These are phyloP conservation scores for Schizophyllum amplum DNA, from an alignment of 1,284 basidiomycete species.

Conservation along the genomic window DNA sequence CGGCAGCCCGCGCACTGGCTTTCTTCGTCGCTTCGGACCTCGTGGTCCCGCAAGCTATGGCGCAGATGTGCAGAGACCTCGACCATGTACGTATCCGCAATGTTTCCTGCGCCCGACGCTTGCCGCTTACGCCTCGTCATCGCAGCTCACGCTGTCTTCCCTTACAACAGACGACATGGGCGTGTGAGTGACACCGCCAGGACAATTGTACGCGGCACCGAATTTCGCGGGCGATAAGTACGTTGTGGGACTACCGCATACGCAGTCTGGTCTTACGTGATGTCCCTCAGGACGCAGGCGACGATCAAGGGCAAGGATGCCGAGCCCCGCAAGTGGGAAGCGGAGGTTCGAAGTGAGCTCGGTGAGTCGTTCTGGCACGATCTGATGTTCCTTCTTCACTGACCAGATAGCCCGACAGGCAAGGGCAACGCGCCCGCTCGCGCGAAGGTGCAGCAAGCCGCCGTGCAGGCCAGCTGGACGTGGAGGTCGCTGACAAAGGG, in stretches of 20 bases:
- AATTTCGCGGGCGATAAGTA: background rate
- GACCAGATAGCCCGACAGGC: background rate
- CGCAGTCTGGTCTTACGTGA: background rate
- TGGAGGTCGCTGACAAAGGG: slow-evolving; percentile 60
- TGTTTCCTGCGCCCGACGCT: too few species aligned
- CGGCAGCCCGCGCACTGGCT: slow-evolving; percentile 67
- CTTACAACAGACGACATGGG: slow-evolving; percentile 70
- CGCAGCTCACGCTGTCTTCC: slow-evolving; percentile 49
- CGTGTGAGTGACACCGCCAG: slow-evolving; percentile 81
- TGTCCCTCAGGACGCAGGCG: slow-evolving; percentile 20
- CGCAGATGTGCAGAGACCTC: slow-evolving; percentile 59
- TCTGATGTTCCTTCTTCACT: too few species aligned
- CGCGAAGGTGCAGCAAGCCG: slow-evolving; percentile 77
- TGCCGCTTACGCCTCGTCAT: slow-evolving; percentile 62
- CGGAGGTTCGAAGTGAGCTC: slow-evolving; percentile 79
- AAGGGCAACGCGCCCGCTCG: slow-evolving; percentile 38
- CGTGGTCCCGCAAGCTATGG: slow-evolving; percentile 63
- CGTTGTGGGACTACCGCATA: background rate
- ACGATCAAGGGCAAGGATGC: slow-evolving; percentile 75
- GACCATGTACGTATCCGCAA: slow-evolving; percentile 25
- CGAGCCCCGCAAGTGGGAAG: slow-evolving; percentile 89
- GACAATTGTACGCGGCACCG: slow-evolving; percentile 50
- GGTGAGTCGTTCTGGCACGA: slow-evolving; percentile 61
- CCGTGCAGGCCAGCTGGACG: slow-evolving; percentile 76
- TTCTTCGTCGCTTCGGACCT: slow-evolving; percentile 69